Percentiles rank a stretch among this genome's conserved stretches.
Evolutionary conservation across 805 yeast species (phyloP).

Genomic region (Lipomyces japonicus): DNA sequence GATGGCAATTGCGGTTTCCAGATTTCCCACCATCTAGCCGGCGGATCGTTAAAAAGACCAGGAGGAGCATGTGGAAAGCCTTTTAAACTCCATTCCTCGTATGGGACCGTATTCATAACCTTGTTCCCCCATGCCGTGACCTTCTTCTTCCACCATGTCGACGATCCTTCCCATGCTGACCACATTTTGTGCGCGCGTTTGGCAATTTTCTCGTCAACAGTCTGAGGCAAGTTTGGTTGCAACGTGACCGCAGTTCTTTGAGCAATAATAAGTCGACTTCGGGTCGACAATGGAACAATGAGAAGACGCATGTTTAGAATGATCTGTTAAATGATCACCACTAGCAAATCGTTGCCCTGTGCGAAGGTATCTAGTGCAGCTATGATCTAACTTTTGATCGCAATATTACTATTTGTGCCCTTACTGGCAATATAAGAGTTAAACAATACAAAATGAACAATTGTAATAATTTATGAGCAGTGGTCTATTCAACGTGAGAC

Average conservation of each 20-base stretch:
- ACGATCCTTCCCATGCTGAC: conserved; percentile 56
- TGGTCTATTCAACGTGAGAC: no score
- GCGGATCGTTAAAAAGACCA: conserved; percentile 9
- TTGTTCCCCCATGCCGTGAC: conserved; percentile 53
- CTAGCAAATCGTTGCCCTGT: no score
- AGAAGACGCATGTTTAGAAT: conserved; percentile 58
- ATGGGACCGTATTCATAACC: conserved; percentile 63
- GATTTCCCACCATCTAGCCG: conserved; percentile 35
- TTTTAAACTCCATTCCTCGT: conserved; percentile 71
- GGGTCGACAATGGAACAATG: conserved; percentile 66
- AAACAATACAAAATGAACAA: no score
- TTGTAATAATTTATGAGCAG: no score
- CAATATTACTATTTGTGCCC: no score
- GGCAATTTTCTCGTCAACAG: conserved; percentile 45
- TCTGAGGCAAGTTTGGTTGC: conserved; percentile 37
- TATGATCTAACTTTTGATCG: no score
- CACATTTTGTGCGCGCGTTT: conserved; percentile 56
- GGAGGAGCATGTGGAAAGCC: conserved; percentile 62
- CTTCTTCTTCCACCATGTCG: conserved; percentile 52
- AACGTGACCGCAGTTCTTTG: conserved; percentile 48
- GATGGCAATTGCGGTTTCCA: conserved; percentile 51
- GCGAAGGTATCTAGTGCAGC: no score
- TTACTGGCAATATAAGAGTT: no score
- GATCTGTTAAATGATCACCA: no score
- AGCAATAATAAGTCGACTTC: conserved; percentile 62